Conservation (phyloP, 257 asterid genomes). For the Solanum rostratum region DNA sequence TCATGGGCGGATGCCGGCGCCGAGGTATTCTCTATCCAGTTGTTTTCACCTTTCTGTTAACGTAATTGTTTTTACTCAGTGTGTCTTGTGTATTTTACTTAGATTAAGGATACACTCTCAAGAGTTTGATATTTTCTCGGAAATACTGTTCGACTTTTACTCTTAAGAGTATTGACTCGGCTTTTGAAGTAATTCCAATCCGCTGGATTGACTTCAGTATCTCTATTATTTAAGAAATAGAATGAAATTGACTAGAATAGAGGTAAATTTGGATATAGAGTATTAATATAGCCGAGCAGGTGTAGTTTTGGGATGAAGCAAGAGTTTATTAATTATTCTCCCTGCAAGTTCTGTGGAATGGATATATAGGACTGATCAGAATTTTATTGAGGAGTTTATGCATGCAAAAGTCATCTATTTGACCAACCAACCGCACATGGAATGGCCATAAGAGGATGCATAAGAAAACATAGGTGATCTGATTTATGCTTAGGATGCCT, state of each 20-base stretch:
- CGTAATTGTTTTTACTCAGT: background rate
- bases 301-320: background rate
- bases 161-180: background rate
- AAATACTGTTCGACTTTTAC: background rate
- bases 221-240: background rate
- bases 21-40: slow-evolving; percentile 25
- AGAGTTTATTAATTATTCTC: background rate
- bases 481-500: background rate
- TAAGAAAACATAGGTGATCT: background rate
- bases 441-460: background rate
- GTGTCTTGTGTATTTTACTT: background rate
- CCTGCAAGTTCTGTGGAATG: background rate
- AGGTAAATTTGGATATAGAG: background rate
- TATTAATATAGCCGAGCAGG: background rate
- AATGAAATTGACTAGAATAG: background rate
- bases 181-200: background rate
- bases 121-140: background rate
- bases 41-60: background rate
- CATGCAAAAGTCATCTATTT: background rate
- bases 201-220: background rate
- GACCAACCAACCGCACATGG: background rate
- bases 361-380: background rate
- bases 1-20: slow-evolving; percentile 95
- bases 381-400: background rate
- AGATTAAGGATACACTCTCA: background rate